Conservation (phyloP, 2,329 filamentous ascomycete genomes). For the Penicillium sp. region DNA sequence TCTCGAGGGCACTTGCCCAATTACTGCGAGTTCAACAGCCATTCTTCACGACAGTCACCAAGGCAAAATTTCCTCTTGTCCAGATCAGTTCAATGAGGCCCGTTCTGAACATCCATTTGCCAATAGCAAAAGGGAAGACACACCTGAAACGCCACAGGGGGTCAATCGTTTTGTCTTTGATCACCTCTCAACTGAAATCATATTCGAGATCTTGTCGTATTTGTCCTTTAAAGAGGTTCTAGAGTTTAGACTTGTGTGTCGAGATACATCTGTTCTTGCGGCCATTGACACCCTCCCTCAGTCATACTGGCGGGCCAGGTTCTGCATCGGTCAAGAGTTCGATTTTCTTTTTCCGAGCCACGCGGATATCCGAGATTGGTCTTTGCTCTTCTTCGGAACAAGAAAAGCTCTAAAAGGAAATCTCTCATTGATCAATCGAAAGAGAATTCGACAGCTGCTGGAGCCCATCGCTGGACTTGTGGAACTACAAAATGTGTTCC, state of each 20-base stretch:
- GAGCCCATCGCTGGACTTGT: neutral
- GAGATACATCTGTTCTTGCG: neutral
- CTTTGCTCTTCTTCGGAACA: neutral
- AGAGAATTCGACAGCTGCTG: neutral
- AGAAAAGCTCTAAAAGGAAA: neutral
- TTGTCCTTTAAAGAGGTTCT: neutral
- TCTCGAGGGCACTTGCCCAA: too few relatives aligned
- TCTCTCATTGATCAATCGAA: neutral
- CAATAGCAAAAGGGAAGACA: neutral
- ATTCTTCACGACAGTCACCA: too few relatives aligned
- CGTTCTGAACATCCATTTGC: neutral
- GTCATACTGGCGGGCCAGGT: neutral
- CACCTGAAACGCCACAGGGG: neutral
- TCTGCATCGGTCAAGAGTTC: neutral
- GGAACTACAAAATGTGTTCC: neutral
- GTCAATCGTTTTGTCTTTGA: neutral
- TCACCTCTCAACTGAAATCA: neutral
- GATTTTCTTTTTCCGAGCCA: neutral
- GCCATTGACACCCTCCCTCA: neutral
- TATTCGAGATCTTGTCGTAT: neutral
- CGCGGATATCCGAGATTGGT: neutral
- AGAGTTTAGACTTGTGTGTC: neutral
- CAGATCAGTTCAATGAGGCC: neutral
- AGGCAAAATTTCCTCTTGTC: too few relatives aligned
- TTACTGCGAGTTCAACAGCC: too few relatives aligned